Percentiles rank a stretch among this genome's conserved stretches.
Evolutionary conservation across 495 filamentous ascomycete species (phyloP).

Genomic region (Chaetomidium leptoderma): DNA sequence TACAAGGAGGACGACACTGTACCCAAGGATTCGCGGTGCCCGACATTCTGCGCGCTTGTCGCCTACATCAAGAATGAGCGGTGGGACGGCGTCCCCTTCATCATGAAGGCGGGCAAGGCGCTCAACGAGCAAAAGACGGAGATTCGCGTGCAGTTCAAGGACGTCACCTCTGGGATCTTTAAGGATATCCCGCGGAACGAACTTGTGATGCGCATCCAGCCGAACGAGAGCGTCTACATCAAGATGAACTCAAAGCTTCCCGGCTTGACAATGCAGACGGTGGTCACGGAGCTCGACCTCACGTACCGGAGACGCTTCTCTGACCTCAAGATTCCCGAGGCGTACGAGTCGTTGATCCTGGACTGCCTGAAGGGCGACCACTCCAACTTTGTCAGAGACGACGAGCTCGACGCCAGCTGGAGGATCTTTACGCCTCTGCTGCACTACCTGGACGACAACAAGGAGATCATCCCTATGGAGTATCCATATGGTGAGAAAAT

Average conservation of each 20-base stretch:
- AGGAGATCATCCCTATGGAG: slow-evolving; percentile 99
- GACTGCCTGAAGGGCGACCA: slow-evolving; percentile 98
- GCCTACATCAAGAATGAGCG: slow-evolving; percentile 99
- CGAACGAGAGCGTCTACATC: slow-evolving; percentile 99
- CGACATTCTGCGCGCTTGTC: slow-evolving; percentile 95
- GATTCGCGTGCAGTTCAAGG: slow-evolving; percentile 98
- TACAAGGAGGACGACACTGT: slow-evolving; percentile 99
- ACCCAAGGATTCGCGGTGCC: slow-evolving; percentile 93
- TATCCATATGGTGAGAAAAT: slow-evolving; percentile 92
- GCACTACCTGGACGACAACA: slow-evolving; percentile 97
- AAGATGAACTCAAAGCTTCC: slow-evolving; percentile 99
- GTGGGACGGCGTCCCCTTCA: slow-evolving; percentile 99
- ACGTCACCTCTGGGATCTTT: slow-evolving; percentile 98
- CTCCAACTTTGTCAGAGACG: slow-evolving; percentile 99
- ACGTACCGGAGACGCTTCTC: slow-evolving; percentile 98
- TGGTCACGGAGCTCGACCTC: slow-evolving; percentile 96
- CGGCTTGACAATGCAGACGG: slow-evolving; percentile 98
- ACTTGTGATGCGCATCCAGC: slow-evolving; percentile 98
- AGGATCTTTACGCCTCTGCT: slow-evolving; percentile 96
- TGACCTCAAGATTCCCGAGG: slow-evolving; percentile 98
- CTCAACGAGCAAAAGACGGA: slow-evolving; percentile 99
- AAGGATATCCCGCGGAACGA: slow-evolving; percentile 99
- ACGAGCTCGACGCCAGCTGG: slow-evolving; percentile 98
- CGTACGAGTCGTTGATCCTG: slow-evolving; percentile 95
- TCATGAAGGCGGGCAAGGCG: slow-evolving; percentile 98